phyloP scores from a whole-genome alignment of 2,329 filamentous ascomycete species.

The Scleromitrula shiraiana region DNA sequence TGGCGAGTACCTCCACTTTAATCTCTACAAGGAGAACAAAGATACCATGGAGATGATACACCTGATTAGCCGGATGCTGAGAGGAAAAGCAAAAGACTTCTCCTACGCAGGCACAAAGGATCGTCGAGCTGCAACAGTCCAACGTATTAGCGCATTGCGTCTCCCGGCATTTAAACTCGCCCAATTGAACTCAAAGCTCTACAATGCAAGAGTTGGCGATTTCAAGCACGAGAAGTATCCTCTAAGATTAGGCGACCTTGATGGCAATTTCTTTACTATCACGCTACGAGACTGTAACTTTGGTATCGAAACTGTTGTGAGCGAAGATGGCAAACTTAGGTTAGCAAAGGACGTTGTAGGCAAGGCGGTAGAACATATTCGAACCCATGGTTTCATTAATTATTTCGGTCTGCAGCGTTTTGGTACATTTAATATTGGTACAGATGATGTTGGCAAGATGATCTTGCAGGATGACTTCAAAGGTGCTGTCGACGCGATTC shows the following conservation, averaged over 20 bases:
- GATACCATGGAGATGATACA: constrained; percentile 54
- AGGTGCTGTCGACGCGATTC: constrained; percentile 68
- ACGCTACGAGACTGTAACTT: constrained; percentile 80
- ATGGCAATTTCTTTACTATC: constrained; percentile 88
- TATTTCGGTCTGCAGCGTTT: constrained; percentile 98
- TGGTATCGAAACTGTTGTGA: constrained; percentile 33
- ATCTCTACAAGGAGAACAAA: constrained; percentile 69
- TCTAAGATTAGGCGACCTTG: constrained; percentile 74
- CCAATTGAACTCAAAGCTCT: constrained; percentile 52
- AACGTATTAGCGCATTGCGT: constrained; percentile 54
- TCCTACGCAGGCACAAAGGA: constrained; percentile 69
- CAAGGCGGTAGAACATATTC: constrained; percentile 57
- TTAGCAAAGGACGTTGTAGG: constrained; percentile 43
- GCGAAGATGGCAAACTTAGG: constrained; percentile 41
- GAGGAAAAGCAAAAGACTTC: constrained; percentile 51
- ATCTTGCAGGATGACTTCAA: constrained; percentile 78
- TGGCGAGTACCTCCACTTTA: constrained; percentile 65
- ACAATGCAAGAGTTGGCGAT: constrained; percentile 63
- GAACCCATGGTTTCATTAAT: constrained; percentile 80
- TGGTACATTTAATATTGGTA: constrained; percentile 78
- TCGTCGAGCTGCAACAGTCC: constrained; percentile 59
- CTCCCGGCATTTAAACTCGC: constrained; percentile 56
- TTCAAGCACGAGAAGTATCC: constrained; percentile 67
- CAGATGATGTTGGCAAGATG: constrained; percentile 74
- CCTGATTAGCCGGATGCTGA: constrained; percentile 50